These are phyloP conservation scores for Aspergillaceae sp. DNA, from an alignment of 2,329 filamentous ascomycete species.

Conservation along the genomic window DNA sequence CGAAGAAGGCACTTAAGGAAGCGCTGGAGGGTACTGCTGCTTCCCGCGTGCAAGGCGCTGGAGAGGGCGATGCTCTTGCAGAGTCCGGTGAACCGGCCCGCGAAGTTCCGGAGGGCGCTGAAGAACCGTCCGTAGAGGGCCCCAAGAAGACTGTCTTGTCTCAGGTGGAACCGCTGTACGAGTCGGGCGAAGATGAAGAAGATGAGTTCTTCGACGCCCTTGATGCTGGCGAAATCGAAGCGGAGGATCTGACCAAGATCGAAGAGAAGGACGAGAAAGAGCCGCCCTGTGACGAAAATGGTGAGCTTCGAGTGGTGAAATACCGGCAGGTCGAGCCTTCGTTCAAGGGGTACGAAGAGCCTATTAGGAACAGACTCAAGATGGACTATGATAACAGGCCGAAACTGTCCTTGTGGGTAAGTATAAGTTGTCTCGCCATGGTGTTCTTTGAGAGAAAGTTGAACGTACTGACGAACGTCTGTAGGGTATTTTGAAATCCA, in stretches of 20 bases:
- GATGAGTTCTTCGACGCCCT: constrained; percentile 98
- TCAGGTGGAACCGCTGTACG: constrained; percentile 51
- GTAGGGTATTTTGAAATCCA: constrained; percentile 91
- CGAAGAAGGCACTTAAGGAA: constrained; percentile 81
- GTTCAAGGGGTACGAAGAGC: constrained; percentile 87
- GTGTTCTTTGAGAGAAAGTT: not conserved
- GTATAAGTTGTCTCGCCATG: constrained; percentile 22
- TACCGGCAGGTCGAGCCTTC: constrained; percentile 62
- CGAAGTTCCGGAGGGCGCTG: constrained; percentile 9
- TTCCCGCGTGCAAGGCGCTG: constrained; percentile 27
- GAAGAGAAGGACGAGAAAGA: constrained; percentile 40
- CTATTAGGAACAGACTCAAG: constrained; percentile 67
- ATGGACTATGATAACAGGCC: constrained; percentile 88
- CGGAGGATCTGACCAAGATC: constrained; percentile 51
- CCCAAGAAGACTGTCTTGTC: constrained; percentile 58
- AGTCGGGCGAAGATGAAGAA: constrained; percentile 61
- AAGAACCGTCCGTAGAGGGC: constrained; percentile 5
- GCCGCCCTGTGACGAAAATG: constrained; percentile 30
- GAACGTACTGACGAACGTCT: not conserved
- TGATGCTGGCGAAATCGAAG: constrained; percentile 80
- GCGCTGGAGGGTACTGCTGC: constrained; percentile 56
- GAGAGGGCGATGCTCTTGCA: constrained; percentile 28
- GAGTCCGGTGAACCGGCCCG: constrained; percentile 27
- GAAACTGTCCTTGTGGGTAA: constrained; percentile 91
- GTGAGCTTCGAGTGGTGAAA: constrained; percentile 41